Evolutionary conservation across 2,329 filamentous ascomycete genomes (phyloP).

Genomic region (Aspergillus intermedius): DNA sequence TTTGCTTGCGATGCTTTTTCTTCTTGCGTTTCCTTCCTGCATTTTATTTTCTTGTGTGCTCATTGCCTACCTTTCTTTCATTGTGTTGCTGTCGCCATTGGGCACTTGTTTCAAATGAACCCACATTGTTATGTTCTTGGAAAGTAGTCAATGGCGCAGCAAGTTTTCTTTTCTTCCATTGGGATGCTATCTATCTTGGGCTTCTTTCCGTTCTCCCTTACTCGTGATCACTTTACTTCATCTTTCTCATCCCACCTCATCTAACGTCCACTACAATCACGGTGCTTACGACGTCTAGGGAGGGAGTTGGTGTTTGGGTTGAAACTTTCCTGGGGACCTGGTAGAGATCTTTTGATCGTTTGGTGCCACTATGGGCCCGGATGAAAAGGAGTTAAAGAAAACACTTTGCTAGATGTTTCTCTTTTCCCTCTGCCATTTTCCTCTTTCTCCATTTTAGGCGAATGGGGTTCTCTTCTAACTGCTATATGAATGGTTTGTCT

Average conservation of each 20-base stretch:
- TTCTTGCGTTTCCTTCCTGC: conserved; percentile 13
- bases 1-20: conserved; percentile 19
- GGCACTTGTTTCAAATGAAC: conserved; percentile 11
- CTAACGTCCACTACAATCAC: conserved; percentile 17
- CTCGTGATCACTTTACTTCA: conserved; percentile 15
- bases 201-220: conserved; percentile 16
- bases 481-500: conserved; percentile 25
- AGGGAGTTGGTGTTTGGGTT: conserved; percentile 21
- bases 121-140: conserved; percentile 22
- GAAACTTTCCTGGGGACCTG: conserved; percentile 15
- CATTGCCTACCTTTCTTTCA: conserved; percentile 7
- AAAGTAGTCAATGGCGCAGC: conserved; percentile 20
- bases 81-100: conserved; percentile 14
- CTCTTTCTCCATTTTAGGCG: conserved; percentile 16
- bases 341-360: conserved; percentile 5
- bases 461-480: conserved; percentile 19
- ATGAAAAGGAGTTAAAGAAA: conserved; percentile 10
- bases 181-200: conserved; percentile 1
- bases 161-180: conserved; percentile 5
- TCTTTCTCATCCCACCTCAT: conserved; percentile 22
- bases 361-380: conserved; percentile 11
- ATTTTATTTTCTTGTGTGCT: conserved; percentile 18
- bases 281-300: conserved; percentile 11
- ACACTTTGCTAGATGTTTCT: conserved; percentile 9
- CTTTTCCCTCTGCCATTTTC: conserved; percentile 8